Evolutionary conservation across 2,329 filamentous ascomycete species (phyloP).

Genomic region (Penicillium sp.): DNA sequence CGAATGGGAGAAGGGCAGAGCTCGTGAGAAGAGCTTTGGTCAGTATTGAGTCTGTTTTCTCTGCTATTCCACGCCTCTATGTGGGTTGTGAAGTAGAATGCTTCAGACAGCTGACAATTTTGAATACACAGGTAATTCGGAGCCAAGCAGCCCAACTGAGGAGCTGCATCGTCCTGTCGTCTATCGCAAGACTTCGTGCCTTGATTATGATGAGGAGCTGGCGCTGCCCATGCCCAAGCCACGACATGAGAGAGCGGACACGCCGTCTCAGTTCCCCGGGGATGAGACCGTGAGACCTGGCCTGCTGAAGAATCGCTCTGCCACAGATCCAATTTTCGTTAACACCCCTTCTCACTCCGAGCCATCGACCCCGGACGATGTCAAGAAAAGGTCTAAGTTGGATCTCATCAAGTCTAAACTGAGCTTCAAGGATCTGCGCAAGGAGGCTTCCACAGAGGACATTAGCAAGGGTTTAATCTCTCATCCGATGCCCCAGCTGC

Average conservation of each 20-base stretch:
- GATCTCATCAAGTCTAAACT: slow-evolving; percentile 29
- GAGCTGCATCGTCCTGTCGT: slow-evolving; percentile 1
- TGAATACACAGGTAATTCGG: not conserved
- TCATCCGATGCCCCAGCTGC: slow-evolving; percentile 6
- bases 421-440: slow-evolving; percentile 30
- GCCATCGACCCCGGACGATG: not conserved
- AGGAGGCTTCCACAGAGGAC: slow-evolving; percentile 22
- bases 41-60: not conserved
- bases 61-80: not conserved
- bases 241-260: slow-evolving; percentile 1
- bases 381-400: slow-evolving; percentile 26
- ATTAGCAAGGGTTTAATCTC: not conserved
- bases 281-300: slow-evolving; percentile 2
- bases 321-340: slow-evolving; percentile 12
- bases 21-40: slow-evolving; percentile 6
- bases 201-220: slow-evolving; percentile 27
- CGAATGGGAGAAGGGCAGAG: slow-evolving; percentile 2
- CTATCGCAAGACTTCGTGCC: slow-evolving; percentile 16
- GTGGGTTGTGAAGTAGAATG: not conserved
- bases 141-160: not conserved
- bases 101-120: not conserved
- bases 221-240: slow-evolving; percentile 32
- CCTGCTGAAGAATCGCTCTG: slow-evolving; percentile 15
- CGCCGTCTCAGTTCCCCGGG: not conserved
- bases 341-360: not conserved